phyloP scores from a whole-genome alignment of 2,329 filamentous ascomycete genomes.

The Fusarium sp. region DNA sequence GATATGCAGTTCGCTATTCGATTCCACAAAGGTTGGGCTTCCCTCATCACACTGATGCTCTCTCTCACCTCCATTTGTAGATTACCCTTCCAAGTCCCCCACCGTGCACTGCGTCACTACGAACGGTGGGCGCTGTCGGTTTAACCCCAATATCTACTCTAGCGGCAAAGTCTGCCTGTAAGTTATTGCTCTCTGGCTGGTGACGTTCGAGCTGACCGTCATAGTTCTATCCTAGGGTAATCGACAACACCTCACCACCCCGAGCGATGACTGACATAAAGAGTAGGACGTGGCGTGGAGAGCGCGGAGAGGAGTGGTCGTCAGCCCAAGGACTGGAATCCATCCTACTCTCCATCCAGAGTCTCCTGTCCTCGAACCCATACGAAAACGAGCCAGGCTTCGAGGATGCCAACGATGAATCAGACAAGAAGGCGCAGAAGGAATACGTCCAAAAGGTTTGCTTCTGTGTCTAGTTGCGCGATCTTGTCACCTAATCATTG shows the following conservation, averaged over 20 bases:
- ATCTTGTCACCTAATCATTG: slow-evolving; percentile 18
- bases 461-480: background rate
- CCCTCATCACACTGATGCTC: slow-evolving; percentile 12
- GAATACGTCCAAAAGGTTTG: slow-evolving; percentile 83
- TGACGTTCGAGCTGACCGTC: slow-evolving; percentile 28
- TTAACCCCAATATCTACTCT: slow-evolving; percentile 97
- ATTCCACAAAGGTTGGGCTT: slow-evolving; percentile 75
- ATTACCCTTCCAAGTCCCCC: slow-evolving; percentile 82
- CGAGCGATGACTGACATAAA: slow-evolving; percentile 22
- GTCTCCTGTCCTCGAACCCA: slow-evolving; percentile 91
- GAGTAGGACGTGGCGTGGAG: slow-evolving; percentile 89
- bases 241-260: slow-evolving; percentile 1
- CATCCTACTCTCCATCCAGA: slow-evolving; percentile 94
- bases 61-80: slow-evolving; percentile 56
- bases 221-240: slow-evolving; percentile 89
- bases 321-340: slow-evolving; percentile 96
- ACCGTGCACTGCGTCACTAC: slow-evolving; percentile 80
- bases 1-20: slow-evolving; percentile 75
- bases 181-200: slow-evolving; percentile 51
- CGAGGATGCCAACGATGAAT: slow-evolving; percentile 75
- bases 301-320: slow-evolving; percentile 94
- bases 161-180: slow-evolving; percentile 92
- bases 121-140: slow-evolving; percentile 87
- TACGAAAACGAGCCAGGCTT: slow-evolving; percentile 98
- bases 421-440: slow-evolving; percentile 79